Percentiles rank a stretch among this genome's conserved stretches.
Conservation (phyloP, 75 land plant species). For the Adiantum capillusveneris region DNA sequence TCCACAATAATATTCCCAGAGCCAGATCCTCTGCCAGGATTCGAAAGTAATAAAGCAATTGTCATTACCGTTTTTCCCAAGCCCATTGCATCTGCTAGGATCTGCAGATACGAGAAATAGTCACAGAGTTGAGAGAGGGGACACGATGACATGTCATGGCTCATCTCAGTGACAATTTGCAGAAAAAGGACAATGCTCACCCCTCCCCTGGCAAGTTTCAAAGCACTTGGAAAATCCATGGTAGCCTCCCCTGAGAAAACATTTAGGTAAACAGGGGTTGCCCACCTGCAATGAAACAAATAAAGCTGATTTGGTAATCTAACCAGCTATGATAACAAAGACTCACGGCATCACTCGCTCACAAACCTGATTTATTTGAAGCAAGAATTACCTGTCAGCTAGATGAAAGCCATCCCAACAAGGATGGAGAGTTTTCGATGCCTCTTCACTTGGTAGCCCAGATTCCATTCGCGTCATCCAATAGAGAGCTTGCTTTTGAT, state of each 20-base stretch:
- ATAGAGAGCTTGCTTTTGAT: constrained; percentile 84
- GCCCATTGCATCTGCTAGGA: constrained; percentile 97
- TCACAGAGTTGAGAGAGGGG: no score
- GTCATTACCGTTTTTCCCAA: constrained; percentile 97
- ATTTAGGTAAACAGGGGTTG: constrained; percentile 62
- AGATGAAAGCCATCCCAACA: constrained; percentile 84
- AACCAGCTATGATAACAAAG: no score
- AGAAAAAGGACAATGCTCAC: constrained; percentile 14
- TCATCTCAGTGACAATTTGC: background rate
- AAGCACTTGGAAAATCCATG: constrained; percentile 78
- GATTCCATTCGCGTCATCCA: constrained; percentile 82
- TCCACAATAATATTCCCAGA: background rate
- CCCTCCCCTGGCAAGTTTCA: constrained; percentile 85
- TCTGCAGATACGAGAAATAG: constrained; percentile 33
- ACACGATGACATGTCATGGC: no score
- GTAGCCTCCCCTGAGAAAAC: constrained; percentile 90
- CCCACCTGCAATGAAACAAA: constrained; percentile 40
- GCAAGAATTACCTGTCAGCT: constrained; percentile 50
- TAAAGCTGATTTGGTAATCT: no score
- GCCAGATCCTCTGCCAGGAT: constrained; percentile 45
- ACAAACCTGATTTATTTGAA: no score
- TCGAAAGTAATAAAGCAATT: constrained; percentile 56
- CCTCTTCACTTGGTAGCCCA: constrained; percentile 46
- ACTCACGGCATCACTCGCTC: no score
- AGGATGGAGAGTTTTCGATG: constrained; percentile 74